Conservation (phyloP, 345 rosid genomes). For the Gossypioides kirkii region DNA sequence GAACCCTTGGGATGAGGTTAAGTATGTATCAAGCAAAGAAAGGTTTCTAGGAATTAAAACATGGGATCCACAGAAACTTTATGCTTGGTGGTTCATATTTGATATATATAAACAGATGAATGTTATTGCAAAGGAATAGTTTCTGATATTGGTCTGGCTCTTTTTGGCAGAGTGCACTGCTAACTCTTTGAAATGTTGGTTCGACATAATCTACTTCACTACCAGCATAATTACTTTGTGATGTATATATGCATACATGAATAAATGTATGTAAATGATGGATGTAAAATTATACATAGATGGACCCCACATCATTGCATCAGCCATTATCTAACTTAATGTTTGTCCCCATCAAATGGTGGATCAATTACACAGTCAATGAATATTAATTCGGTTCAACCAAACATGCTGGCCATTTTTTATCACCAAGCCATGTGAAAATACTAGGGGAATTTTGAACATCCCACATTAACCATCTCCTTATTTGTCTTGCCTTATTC, state of each 20-base stretch:
- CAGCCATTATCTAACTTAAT: constrained; percentile 9
- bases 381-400: constrained; percentile 4
- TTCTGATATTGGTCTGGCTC: not conserved
- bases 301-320: constrained; percentile 11
- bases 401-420: not conserved
- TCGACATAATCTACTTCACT: not conserved
- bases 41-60: not conserved
- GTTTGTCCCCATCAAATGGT: not conserved
- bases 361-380: constrained; percentile 5
- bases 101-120: not conserved
- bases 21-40: too few relatives aligned
- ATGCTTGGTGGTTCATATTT: not conserved
- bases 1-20: not conserved
- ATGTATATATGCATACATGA: not conserved
- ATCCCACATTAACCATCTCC: constrained; percentile 6
- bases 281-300: not conserved
- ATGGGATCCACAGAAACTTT: constrained; percentile 9
- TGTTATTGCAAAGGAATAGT: not conserved
- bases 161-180: not conserved
- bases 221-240: not conserved
- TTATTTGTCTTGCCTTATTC: not conserved
- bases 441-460: not conserved
- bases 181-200: not conserved
- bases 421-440: constrained; percentile 17
- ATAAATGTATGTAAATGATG: constrained; percentile 2